Evolutionary conservation across 768 basidiomycete genomes (phyloP).

Genomic region (Boletus edulis): DNA sequence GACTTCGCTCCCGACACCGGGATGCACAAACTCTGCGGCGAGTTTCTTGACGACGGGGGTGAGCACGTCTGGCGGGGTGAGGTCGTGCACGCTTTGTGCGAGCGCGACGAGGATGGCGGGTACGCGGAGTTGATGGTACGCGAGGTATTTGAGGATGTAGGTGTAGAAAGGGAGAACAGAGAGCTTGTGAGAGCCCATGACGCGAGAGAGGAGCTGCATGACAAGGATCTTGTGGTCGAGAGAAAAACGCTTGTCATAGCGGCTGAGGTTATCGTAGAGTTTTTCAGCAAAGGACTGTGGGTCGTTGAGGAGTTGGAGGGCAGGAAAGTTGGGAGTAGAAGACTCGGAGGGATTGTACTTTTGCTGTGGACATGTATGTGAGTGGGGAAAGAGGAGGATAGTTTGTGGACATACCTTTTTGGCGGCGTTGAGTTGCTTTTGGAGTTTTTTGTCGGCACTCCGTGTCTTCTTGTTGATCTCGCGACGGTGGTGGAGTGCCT

Average conservation of each 20-base stretch:
- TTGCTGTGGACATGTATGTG: conserved; percentile 39
- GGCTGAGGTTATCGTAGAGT: conserved; percentile 79
- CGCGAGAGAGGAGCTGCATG: conserved; percentile 94
- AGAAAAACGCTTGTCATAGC: conserved; percentile 91
- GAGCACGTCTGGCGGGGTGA: conserved; percentile 91
- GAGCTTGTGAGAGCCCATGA: conserved; percentile 91
- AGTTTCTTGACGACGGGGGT: conserved; percentile 88
- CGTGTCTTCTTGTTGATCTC: conserved; percentile 92
- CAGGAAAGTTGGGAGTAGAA: conserved; percentile 75
- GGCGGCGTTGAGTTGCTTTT: conserved; percentile 67
- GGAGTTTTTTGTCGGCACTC: conserved; percentile 77
- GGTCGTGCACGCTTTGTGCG: conserved; percentile 92
- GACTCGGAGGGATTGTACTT: conserved; percentile 25
- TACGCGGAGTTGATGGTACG: conserved; percentile 87
- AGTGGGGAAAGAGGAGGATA: background rate
- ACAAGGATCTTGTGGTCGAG: conserved; percentile 96
- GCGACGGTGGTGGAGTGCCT: conserved; percentile 77
- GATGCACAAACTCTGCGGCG: conserved; percentile 95
- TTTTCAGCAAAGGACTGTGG: conserved; percentile 96
- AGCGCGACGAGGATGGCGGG: conserved; percentile 92
- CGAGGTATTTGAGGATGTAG: conserved; percentile 92
- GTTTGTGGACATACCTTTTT: conserved; percentile 54
- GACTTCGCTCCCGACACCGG: conserved; percentile 93
- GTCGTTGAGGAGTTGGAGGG: conserved; percentile 88
- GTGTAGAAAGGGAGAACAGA: conserved; percentile 94